Evolutionary conservation across 1,139 yeast genomes (phyloP).

Genomic region (Yamadazyma aaseri): DNA sequence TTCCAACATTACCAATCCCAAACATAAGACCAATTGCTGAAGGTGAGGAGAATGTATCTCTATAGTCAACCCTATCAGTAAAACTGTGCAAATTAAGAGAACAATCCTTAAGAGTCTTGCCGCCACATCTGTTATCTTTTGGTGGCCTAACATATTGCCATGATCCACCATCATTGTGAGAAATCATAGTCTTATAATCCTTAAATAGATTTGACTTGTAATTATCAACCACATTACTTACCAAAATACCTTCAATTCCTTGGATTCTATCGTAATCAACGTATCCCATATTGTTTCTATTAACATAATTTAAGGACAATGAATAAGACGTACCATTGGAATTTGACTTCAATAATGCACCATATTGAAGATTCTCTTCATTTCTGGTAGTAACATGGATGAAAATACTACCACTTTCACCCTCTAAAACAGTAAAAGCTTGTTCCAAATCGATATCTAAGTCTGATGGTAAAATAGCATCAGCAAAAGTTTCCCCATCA

Average conservation of each 20-base stretch:
- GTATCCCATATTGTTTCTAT: conserved; percentile 68
- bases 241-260: conserved; percentile 83
- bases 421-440: conserved; percentile 83
- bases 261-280: conserved; percentile 88
- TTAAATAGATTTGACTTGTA: conserved; percentile 20
- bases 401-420: conserved; percentile 72
- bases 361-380: conserved; percentile 57
- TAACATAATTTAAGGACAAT: conserved; percentile 67
- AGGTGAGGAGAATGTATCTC: conserved; percentile 85
- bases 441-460: conserved; percentile 61
- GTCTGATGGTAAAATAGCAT: conserved; percentile 75
- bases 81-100: conserved; percentile 87
- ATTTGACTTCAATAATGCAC: conserved; percentile 85
- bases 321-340: conserved; percentile 96
- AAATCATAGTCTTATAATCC: conserved; percentile 63
- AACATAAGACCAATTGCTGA: conserved; percentile 86
- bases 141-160: conserved; percentile 81
- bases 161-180: conserved; percentile 91
- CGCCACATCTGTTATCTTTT: conserved; percentile 57
- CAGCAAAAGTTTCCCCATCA: conserved; percentile 80
- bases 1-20: conserved; percentile 91
- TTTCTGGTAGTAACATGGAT: conserved; percentile 75
- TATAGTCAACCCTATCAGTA: conserved; percentile 78
- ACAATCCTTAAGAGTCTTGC: conserved; percentile 55
- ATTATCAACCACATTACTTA: conserved; percentile 68